Evolutionary conservation across 257 asterid genomes (phyloP).

Genomic region (Marsdenia floribunda): DNA sequence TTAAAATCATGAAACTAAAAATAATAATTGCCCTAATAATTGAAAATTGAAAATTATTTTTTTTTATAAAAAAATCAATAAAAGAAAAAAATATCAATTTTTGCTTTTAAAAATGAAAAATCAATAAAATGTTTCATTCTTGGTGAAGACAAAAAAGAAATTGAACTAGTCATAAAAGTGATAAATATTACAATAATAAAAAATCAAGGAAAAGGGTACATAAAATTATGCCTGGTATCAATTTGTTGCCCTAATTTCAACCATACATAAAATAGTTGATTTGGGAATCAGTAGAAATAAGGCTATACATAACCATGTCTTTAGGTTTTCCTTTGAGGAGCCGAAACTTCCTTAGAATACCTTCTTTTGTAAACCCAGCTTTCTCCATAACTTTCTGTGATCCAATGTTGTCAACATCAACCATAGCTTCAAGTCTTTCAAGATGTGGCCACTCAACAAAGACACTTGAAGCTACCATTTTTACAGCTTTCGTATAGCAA

Average conservation of each 20-base stretch:
- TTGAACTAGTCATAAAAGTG: no score
- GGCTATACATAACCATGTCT: constrained; percentile 62
- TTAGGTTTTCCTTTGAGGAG: constrained; percentile 51
- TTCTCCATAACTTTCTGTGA: constrained; percentile 81
- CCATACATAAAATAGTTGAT: not conserved
- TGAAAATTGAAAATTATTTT: no score
- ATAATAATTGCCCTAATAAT: no score
- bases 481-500: constrained; percentile 69
- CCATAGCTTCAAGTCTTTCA: constrained; percentile 76
- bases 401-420: constrained; percentile 57
- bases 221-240: not conserved
- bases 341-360: constrained; percentile 63
- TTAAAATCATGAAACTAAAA: no score
- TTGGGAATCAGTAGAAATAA: constrained; percentile 38
- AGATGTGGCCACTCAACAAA: constrained; percentile 66
- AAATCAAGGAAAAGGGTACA: no score
- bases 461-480: constrained; percentile 48
- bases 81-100: no score
- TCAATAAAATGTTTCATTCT: no score
- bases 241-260: not conserved
- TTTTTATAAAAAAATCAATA: no score
- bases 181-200: no score
- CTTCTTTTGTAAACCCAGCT: constrained; percentile 65
- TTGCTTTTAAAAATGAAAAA: no score
- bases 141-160: no score